These are phyloP conservation scores for Emmonsiellopsis sp. DNA, from an alignment of 2,329 filamentous ascomycete species.

Conservation along the genomic window DNA sequence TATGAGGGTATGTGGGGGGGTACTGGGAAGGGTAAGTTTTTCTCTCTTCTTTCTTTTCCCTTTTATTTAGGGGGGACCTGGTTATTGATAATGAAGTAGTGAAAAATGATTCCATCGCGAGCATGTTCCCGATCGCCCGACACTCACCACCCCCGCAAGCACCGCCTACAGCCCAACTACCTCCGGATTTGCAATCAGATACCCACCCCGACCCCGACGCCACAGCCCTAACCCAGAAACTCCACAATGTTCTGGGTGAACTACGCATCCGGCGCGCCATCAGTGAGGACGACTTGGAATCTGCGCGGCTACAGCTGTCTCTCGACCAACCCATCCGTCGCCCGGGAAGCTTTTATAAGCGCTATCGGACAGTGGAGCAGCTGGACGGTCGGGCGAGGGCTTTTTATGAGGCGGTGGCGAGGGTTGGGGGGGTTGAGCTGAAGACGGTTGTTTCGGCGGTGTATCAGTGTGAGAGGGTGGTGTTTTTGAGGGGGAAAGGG, in stretches of 20 bases:
- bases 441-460: constrained; percentile 44
- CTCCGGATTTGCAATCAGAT: not conserved
- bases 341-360: constrained; percentile 43
- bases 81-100: not conserved
- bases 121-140: constrained; percentile 34
- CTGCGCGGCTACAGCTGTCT: not conserved
- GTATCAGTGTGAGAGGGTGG: constrained; percentile 38
- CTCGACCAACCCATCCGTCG: constrained; percentile 23
- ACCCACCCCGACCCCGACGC: not conserved
- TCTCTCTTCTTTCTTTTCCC: constrained; percentile 7
- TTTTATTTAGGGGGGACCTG: constrained; percentile 4
- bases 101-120: constrained; percentile 19
- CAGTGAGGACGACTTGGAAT: constrained; percentile 21
- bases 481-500: constrained; percentile 9
- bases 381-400: constrained; percentile 36
- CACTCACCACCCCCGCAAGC: not conserved
- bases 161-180: no score
- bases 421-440: constrained; percentile 42
- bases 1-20: constrained; percentile 57
- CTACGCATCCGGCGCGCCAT: constrained; percentile 32
- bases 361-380: constrained; percentile 40
- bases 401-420: constrained; percentile 46
- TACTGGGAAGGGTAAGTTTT: constrained; percentile 17
- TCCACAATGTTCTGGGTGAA: constrained; percentile 35
- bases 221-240: constrained; percentile 18